Percentiles rank a stretch among this genome's conserved stretches.
These are phyloP conservation scores for Suhomyces yuchorum DNA, from an alignment of 1,139 yeast species.

Conservation along the genomic window DNA sequence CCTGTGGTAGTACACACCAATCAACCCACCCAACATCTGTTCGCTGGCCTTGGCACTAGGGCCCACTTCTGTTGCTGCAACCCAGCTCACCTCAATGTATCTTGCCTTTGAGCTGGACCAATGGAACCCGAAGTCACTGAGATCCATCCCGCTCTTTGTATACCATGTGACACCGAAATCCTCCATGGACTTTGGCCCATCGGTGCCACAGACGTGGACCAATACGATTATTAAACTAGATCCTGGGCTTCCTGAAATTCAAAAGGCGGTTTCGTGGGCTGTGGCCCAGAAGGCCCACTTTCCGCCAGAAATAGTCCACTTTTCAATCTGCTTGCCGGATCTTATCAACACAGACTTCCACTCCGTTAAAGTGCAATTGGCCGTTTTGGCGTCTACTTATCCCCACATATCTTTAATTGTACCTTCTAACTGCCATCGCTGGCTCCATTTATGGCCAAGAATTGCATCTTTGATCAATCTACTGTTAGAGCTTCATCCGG, in stretches of 20 bases:
- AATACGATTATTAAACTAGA: slow-evolving; percentile 1
- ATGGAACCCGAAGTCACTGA: not conserved
- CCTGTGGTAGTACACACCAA: too few species aligned
- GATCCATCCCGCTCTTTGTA: slow-evolving; percentile 1
- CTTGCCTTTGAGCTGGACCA: not conserved
- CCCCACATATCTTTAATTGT: slow-evolving; percentile 3
- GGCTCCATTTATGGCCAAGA: slow-evolving; percentile 2
- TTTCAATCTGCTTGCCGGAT: not conserved
- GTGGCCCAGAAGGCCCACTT: not conserved
- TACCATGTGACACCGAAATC: not conserved
- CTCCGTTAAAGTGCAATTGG: not conserved
- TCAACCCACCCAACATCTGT: too few species aligned
- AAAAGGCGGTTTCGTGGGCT: not conserved
- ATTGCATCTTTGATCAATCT: not conserved
- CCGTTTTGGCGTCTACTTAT: not conserved
- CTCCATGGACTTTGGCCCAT: not conserved
- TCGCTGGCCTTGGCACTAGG: too few species aligned
- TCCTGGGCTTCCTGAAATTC: not conserved
- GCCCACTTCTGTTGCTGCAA: too few species aligned
- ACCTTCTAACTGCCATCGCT: not conserved
- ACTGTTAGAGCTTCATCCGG: slow-evolving; percentile 1
- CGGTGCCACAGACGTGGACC: not conserved
- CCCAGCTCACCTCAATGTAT: slow-evolving; percentile 1
- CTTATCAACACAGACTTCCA: not conserved
- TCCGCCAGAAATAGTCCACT: slow-evolving; percentile 1